Percentiles rank a stretch among this genome's conserved stretches.
Conservation (phyloP, 1,284 basidiomycete species). For the Apiotrichum domesticum region DNA sequence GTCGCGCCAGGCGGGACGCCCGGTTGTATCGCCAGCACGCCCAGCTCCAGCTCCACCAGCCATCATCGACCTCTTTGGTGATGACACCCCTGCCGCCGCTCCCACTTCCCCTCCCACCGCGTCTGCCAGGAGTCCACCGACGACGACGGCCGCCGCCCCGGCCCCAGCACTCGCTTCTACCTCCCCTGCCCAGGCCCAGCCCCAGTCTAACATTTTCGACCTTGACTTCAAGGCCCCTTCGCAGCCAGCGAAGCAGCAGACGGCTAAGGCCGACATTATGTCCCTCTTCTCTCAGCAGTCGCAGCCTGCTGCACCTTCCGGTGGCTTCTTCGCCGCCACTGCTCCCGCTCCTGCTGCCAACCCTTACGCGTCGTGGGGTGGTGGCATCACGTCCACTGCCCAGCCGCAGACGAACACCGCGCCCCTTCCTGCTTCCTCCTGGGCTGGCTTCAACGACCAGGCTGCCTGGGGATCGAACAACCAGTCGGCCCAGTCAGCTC, state of each 20-base stretch:
- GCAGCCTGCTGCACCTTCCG: slow-evolving; percentile 10
- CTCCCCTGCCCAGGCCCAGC: slow-evolving; percentile 17
- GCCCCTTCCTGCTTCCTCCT: slow-evolving; percentile 16
- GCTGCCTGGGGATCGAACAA: slow-evolving; percentile 31
- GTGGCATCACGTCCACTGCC: slow-evolving; percentile 31
- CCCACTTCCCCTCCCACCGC: slow-evolving; percentile 15
- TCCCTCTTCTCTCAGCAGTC: slow-evolving; percentile 40
- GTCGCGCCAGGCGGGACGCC: slow-evolving; percentile 22
- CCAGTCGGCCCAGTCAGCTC: background rate
- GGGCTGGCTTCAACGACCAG: slow-evolving; percentile 36
- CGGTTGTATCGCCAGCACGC: slow-evolving; percentile 12
- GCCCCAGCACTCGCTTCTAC: slow-evolving; percentile 18
- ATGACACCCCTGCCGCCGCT: slow-evolving; percentile 18
- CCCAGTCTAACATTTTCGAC: slow-evolving; percentile 42
- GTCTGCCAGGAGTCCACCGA: slow-evolving; percentile 2
- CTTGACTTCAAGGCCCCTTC: slow-evolving; percentile 46
- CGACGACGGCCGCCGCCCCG: slow-evolving; percentile 17
- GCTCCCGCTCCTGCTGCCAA: slow-evolving; percentile 13
- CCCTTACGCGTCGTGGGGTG: slow-evolving; percentile 33
- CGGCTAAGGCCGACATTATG: slow-evolving; percentile 46
- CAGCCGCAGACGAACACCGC: slow-evolving; percentile 23
- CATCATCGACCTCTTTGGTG: slow-evolving; percentile 37
- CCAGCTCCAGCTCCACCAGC: slow-evolving; percentile 11
- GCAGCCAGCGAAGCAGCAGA: slow-evolving; percentile 16
- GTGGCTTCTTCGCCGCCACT: slow-evolving; percentile 21